phyloP scores from a whole-genome alignment of 208 protist genomes.

The Sergeia podlipaevii region DNA sequence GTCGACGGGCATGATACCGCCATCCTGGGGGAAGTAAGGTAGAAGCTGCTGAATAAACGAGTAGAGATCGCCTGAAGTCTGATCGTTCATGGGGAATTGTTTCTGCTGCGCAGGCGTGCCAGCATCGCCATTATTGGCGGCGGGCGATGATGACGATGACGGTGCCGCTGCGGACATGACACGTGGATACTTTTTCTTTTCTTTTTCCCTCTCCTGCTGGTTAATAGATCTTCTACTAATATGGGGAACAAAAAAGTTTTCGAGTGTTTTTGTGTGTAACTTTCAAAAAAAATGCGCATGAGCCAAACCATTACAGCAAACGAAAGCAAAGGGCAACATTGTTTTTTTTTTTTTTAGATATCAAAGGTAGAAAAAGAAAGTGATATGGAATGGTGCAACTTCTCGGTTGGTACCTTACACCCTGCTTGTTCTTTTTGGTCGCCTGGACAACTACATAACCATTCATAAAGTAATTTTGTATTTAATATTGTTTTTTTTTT shows the following conservation, averaged over 20 bases:
- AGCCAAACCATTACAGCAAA: not conserved
- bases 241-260: constrained; percentile 5
- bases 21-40: constrained; percentile 19
- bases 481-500: too few relatives aligned
- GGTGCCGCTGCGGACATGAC: not conserved
- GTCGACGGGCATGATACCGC: constrained; percentile 43
- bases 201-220: not conserved
- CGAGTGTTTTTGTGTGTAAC: not conserved
- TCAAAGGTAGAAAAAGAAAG: constrained; percentile 9
- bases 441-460: too few relatives aligned
- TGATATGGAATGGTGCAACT: not conserved
- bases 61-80: constrained; percentile 47
- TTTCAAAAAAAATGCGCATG: not conserved
- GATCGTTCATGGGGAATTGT: constrained; percentile 26
- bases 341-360: constrained; percentile 1
- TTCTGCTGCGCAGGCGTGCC: constrained; percentile 3
- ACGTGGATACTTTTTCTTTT: not conserved
- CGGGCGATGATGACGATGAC: not conserved
- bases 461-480: too few relatives aligned
- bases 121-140: not conserved
- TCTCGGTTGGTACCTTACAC: too few relatives aligned
- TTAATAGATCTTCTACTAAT: not conserved
- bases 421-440: too few relatives aligned
- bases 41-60: constrained; percentile 22
- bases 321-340: not conserved